Conservation (phyloP, 2,329 filamentous ascomycete species). For the Colletotrichum liaoningense region DNA sequence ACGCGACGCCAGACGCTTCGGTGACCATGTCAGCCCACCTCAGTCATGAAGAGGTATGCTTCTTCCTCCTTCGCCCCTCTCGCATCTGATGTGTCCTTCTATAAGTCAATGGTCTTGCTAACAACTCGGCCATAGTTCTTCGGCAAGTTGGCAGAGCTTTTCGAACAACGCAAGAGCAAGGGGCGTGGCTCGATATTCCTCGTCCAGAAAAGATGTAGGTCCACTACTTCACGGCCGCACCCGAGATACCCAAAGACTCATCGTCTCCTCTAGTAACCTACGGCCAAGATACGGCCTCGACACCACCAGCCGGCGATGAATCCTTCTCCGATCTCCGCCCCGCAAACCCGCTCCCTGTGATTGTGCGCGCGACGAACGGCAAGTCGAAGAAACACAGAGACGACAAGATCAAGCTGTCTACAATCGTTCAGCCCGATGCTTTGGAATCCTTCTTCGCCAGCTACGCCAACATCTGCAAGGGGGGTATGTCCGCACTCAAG, state of each 20-base stretch:
- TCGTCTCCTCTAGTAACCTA: constrained; percentile 51
- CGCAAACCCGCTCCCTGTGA: constrained; percentile 72
- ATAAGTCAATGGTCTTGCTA: constrained; percentile 6
- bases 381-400: constrained; percentile 69
- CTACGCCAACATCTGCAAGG: constrained; percentile 93
- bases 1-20: background rate
- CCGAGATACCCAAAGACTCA: constrained; percentile 6
- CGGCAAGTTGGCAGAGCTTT: constrained; percentile 73
- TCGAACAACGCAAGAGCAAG: constrained; percentile 73
- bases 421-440: constrained; percentile 80
- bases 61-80: background rate
- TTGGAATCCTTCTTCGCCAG: constrained; percentile 83
- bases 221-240: background rate
- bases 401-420: constrained; percentile 80
- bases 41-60: constrained; percentile 69
- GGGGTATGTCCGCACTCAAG: constrained; percentile 89
- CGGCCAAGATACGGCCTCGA: constrained; percentile 54
- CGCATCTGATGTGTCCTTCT: background rate
- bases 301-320: constrained; percentile 50
- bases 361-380: constrained; percentile 88
- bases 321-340: constrained; percentile 71
- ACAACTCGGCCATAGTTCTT: constrained; percentile 73
- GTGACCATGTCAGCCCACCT: constrained; percentile 57
- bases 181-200: constrained; percentile 81
- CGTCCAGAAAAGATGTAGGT: constrained; percentile 79